These are phyloP conservation scores for Cyclostephanos invisitatus DNA, from an alignment of 108 stramenopile genomes.

Conservation along the genomic window DNA sequence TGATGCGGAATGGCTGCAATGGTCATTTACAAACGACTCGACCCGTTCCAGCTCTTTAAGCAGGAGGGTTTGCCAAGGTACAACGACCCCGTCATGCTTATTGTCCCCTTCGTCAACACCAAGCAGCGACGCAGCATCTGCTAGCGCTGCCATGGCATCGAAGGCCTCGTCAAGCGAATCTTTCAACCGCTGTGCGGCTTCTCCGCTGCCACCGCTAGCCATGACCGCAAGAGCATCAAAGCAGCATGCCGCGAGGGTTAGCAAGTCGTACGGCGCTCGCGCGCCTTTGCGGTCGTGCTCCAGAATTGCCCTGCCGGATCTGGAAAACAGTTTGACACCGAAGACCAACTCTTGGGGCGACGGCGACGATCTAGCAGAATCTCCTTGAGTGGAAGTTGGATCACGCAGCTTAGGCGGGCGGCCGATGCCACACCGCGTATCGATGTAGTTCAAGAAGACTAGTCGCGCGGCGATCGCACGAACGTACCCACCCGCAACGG, in stretches of 20 bases:
- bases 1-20: conserved; percentile 20
- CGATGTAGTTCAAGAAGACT: conserved; percentile 45
- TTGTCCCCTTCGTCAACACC: conserved; percentile 12
- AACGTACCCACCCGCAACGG: conserved; percentile 41
- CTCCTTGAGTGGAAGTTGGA: background rate
- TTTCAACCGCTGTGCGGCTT: conserved; percentile 26
- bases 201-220: conserved; percentile 26
- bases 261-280: conserved; percentile 26
- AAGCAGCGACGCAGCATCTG: conserved; percentile 40
- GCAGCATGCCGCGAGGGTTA: conserved; percentile 37
- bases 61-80: conserved; percentile 32
- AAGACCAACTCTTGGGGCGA: conserved; percentile 39
- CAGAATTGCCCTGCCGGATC: conserved; percentile 45
- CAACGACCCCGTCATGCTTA: conserved; percentile 2
- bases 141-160: conserved; percentile 30
- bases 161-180: conserved; percentile 49
- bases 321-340: conserved; percentile 38
- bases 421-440: conserved; percentile 34
- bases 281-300: conserved; percentile 25
- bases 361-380: background rate
- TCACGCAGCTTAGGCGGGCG: conserved; percentile 21
- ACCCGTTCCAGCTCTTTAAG: conserved; percentile 24
- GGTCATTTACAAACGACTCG: conserved; percentile 29
- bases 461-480: conserved; percentile 41
- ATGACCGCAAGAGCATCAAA: conserved; percentile 30